A percentile compares a stretch with the other conserved stretches of the same genome.
Conservation (phyloP, 2,329 filamentous ascomycete genomes). For the Sporothrix humicola region DNA sequence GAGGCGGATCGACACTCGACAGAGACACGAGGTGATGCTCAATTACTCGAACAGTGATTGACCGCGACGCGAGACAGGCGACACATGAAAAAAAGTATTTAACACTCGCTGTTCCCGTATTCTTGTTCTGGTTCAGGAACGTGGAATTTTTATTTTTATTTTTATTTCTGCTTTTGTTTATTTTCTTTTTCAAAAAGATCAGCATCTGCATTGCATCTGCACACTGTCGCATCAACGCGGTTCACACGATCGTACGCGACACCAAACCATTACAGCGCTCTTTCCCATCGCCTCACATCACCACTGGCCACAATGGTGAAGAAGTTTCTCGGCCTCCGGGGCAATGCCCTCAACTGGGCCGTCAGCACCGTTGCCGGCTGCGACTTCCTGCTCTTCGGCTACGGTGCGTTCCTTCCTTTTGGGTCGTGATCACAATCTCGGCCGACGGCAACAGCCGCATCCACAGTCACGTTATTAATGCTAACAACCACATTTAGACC, state of each 20-base stretch:
- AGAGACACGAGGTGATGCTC: neutral
- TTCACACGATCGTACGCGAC: neutral
- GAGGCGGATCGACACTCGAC: slow-evolving; percentile 10
- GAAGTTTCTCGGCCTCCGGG: slow-evolving; percentile 68
- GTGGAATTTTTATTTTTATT: slow-evolving; percentile 6
- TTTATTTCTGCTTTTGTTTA: neutral
- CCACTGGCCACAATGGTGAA: slow-evolving; percentile 11
- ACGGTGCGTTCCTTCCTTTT: slow-evolving; percentile 49
- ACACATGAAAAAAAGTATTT: neutral
- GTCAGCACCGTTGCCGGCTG: slow-evolving; percentile 74
- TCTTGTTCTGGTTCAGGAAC: too few relatives aligned
- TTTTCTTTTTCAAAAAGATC: neutral
- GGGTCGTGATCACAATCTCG: too few relatives aligned
- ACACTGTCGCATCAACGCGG: neutral
- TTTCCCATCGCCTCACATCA: neutral
- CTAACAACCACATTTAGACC: slow-evolving; percentile 54
- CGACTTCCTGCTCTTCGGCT: slow-evolving; percentile 70
- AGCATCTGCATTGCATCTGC: neutral
- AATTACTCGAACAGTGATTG: neutral
- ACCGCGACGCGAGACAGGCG: neutral
- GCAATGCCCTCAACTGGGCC: slow-evolving; percentile 69
- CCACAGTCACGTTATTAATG: neutral
- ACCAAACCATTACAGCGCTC: neutral
- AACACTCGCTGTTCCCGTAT: neutral
- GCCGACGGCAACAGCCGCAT: neutral